phyloP scores from a whole-genome alignment of 176 grass and related monocot species.

The Oryza officinalis region DNA sequence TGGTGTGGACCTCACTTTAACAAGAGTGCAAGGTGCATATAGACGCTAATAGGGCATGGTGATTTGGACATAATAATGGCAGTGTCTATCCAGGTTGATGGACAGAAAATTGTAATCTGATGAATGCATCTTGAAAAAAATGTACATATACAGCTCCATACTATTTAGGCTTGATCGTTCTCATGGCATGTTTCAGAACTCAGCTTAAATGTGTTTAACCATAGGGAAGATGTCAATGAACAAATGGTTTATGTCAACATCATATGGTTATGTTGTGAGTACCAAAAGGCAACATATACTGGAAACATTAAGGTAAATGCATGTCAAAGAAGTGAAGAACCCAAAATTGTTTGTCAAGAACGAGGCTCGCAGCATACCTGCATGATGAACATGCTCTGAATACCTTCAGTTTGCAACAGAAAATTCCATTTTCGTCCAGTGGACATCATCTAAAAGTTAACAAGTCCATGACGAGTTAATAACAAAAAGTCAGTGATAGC shows the following conservation, averaged over 20 bases:
- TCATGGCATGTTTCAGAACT: conserved; percentile 18
- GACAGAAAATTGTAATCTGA: conserved; percentile 11
- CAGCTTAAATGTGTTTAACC: background rate
- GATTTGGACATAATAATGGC: conserved; percentile 2
- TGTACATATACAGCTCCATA: conserved; percentile 38
- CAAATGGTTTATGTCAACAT: background rate
- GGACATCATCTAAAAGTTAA: conserved; percentile 1
- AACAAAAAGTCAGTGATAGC: background rate
- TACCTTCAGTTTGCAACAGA: background rate
- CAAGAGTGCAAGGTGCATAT: conserved; percentile 32
- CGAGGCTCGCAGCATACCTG: background rate
- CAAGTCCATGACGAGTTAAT: background rate
- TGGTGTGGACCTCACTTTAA: conserved; percentile 68
- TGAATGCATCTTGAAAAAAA: background rate
- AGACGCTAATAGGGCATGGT: conserved; percentile 3
- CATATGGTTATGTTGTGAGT: background rate
- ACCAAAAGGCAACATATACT: background rate
- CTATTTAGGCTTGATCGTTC: conserved; percentile 22
- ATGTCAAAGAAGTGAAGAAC: background rate
- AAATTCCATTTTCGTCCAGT: background rate
- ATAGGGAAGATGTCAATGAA: conserved; percentile 11
- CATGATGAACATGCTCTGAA: background rate
- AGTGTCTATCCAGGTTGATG: background rate
- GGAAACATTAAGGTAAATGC: background rate
- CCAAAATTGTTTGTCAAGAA: background rate